Conservation (phyloP, 805 yeast species). For the Cyberlindnera lachancei region DNA sequence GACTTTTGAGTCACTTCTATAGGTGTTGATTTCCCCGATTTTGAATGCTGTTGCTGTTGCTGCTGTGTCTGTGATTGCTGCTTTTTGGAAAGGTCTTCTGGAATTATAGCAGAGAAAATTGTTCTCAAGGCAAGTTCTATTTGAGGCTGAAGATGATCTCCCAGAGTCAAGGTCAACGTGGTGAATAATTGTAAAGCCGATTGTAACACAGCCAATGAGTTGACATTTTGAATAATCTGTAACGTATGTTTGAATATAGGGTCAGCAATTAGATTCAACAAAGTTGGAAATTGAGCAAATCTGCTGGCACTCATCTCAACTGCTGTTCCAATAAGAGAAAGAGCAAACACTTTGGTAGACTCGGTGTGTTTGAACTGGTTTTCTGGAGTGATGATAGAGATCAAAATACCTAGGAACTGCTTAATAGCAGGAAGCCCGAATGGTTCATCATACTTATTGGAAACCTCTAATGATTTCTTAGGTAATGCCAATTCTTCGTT, state of each 20-base stretch:
- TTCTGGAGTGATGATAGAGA: conserved; percentile 75
- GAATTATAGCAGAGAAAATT: conserved; percentile 51
- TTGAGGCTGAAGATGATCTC: conserved; percentile 65
- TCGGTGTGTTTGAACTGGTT: conserved; percentile 83
- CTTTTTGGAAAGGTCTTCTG: conserved; percentile 21
- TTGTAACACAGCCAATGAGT: conserved; percentile 64
- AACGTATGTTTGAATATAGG: conserved; percentile 81
- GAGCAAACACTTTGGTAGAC: conserved; percentile 75
- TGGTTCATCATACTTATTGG: conserved; percentile 28
- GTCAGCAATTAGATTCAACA: conserved; percentile 65
- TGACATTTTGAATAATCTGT: conserved; percentile 67
- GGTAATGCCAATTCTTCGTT: conserved; percentile 39
- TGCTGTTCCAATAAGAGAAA: conserved; percentile 67
- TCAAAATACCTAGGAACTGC: conserved; percentile 67
- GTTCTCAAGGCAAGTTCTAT: conserved; percentile 65
- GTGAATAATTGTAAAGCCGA: conserved; percentile 71
- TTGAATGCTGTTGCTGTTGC: no score
- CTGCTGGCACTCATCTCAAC: conserved; percentile 72
- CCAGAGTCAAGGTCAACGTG: conserved; percentile 61
- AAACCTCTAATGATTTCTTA: conserved; percentile 19
- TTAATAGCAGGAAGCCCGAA: conserved; percentile 71
- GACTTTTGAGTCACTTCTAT: conserved; percentile 22
- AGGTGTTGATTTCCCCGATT: conserved; percentile 26
- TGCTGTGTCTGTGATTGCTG: conserved; percentile 1
- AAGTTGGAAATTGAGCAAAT: conserved; percentile 52